Evolutionary conservation across 345 rosid species (phyloP).

Genomic region (Murraya koenigii): DNA sequence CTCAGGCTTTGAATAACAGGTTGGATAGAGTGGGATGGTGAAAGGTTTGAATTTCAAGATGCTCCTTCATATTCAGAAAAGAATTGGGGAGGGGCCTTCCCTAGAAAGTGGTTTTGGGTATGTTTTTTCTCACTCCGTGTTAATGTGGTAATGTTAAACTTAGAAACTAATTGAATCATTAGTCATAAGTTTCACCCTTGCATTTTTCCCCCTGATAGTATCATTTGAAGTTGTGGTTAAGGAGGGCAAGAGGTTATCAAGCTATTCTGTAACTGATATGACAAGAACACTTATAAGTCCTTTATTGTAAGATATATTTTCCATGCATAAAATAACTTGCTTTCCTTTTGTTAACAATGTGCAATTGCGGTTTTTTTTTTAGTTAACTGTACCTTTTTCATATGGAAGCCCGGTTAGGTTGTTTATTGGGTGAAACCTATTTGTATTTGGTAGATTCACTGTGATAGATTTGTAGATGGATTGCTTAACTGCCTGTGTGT

Average conservation of each 20-base stretch:
- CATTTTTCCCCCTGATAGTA: background rate
- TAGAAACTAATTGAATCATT: constrained; percentile 2
- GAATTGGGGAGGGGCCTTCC: constrained; percentile 98
- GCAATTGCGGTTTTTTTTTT: too few species aligned
- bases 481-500: background rate
- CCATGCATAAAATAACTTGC: background rate
- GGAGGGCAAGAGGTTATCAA: background rate
- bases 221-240: background rate
- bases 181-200: background rate
- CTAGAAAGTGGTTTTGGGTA: constrained; percentile 99
- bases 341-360: background rate
- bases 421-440: background rate
- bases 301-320: background rate
- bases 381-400: background rate
- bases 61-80: constrained; percentile 97
- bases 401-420: background rate
- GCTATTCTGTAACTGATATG: background rate
- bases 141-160: constrained; percentile 16
- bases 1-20: constrained; percentile 39
- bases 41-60: constrained; percentile 80
- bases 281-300: background rate
- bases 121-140: constrained; percentile 17
- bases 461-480: background rate
- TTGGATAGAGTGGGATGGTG: constrained; percentile 98
- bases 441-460: background rate